These are phyloP conservation scores for Moringa oleifera DNA, from an alignment of 345 rosid genomes.

Conservation along the genomic window DNA sequence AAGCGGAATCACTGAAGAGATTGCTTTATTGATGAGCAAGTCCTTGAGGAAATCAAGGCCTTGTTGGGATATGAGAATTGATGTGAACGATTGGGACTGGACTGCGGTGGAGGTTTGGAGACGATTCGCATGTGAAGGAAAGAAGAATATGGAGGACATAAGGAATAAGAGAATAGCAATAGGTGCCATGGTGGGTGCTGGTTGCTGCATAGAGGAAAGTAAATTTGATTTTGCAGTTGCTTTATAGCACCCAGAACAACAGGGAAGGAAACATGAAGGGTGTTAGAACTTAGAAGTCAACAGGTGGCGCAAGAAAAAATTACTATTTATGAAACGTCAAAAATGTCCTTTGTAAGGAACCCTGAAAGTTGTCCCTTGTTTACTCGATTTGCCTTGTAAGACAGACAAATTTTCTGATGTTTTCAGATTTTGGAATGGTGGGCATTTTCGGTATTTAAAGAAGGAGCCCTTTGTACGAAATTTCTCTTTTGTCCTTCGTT, in stretches of 20 bases:
- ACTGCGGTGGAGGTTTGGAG: conserved; percentile 19
- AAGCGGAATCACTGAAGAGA: conserved; percentile 64
- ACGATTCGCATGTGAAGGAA: conserved; percentile 17
- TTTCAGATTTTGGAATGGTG: no score
- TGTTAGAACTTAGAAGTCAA: no score
- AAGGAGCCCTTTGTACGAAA: no score
- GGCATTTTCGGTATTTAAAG: no score
- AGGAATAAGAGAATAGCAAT: conserved; percentile 22
- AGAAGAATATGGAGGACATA: conserved; percentile 18
- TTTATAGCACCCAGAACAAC: not conserved
- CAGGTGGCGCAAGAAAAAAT: no score
- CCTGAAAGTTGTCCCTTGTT: no score
- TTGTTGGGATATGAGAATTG: conserved; percentile 60
- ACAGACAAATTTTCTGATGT: no score
- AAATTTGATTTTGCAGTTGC: not conserved
- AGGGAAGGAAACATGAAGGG: not conserved
- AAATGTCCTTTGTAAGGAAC: conserved; percentile 10
- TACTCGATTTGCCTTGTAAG: no score
- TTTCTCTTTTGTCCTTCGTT: no score
- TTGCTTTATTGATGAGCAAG: conserved; percentile 61
- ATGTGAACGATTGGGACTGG: conserved; percentile 56
- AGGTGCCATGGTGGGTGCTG: conserved; percentile 1
- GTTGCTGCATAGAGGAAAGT: no score
- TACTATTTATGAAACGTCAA: not conserved
- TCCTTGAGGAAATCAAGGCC: conserved; percentile 87